Percentiles rank a stretch among this genome's conserved stretches.
Evolutionary conservation across 805 yeast genomes (phyloP).

Genomic region (Barnettozyma wickerhamii): DNA sequence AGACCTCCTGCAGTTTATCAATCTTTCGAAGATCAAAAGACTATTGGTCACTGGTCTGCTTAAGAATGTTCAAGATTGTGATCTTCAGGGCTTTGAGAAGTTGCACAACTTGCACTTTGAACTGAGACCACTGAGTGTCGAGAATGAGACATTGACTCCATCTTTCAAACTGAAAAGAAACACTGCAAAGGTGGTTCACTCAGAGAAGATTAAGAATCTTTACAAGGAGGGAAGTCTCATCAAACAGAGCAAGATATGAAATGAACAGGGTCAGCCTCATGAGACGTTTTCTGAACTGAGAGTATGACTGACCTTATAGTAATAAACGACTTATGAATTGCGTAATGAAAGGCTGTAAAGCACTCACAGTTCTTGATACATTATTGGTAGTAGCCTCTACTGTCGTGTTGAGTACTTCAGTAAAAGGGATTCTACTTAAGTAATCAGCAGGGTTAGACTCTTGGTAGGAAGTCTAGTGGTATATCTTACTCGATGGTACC

Average conservation of each 20-base stretch:
- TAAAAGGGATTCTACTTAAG: too few relatives aligned
- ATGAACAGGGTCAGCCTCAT: too few relatives aligned
- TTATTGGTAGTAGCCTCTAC: too few relatives aligned
- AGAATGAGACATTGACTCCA: conserved; percentile 61
- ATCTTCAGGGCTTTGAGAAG: conserved; percentile 58
- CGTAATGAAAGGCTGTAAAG: too few relatives aligned
- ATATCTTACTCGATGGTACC: too few relatives aligned
- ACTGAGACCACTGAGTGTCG: conserved; percentile 56
- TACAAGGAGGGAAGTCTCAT: conserved; percentile 42
- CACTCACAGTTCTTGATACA: too few relatives aligned
- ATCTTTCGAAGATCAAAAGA: conserved; percentile 3
- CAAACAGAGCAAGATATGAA: conserved; percentile 5
- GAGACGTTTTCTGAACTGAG: too few relatives aligned
- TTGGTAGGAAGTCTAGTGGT: too few relatives aligned
- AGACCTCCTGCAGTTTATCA: conserved; percentile 5
- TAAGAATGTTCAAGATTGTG: conserved; percentile 10
- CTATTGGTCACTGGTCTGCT: not conserved
- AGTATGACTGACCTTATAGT: too few relatives aligned
- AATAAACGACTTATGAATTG: too few relatives aligned
- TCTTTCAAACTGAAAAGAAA: conserved; percentile 53
- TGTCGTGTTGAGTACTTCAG: too few relatives aligned
- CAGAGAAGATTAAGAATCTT: conserved; percentile 35
- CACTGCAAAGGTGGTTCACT: conserved; percentile 41
- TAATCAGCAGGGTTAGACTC: too few relatives aligned
- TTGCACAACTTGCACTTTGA: conserved; percentile 49